Evolutionary conservation across 176 grass and related monocot genomes (phyloP), one percentile per base, ranked within the genome.

Genomic region (sorghum (Sorghum bicolor)): DNA sequence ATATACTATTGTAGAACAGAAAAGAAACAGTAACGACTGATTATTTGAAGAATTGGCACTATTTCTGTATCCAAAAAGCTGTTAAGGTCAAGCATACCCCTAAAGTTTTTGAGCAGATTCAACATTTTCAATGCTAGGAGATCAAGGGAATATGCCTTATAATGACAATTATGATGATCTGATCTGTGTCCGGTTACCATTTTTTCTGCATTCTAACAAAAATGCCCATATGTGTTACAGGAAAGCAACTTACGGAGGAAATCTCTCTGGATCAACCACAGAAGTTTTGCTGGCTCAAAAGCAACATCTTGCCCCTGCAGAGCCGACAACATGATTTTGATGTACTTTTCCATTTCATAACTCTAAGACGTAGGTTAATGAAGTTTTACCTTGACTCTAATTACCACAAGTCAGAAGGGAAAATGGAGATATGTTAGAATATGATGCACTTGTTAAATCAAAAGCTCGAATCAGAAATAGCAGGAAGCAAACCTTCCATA

Each of bases 251-350:
- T 91, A 95, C 96, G 78, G 10, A 98, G 91, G 44, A 98, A 98
- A 72, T 98, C 96, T 60, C 91, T 90, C 77, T 98, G 96, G 69
- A 98, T 98, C 81, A 98, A 86, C 96, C 96, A 95, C 12, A 98
- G 74, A 83, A 98, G 93, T 64, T 98, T 98, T 85, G 96, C 93
- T 76, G 93, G 93, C 70, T 98, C 93, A 94, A 98, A 95, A 85
- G 91, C 91, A 85, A 94, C 78, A 94, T 95, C 91, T 87, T 95
- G 91, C 19, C 96, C 96, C 93, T 98, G 79, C 74, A 95, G 61
- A 74, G 50, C 38, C 45, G 73, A 14, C 44, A 38, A 30, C 11
- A 38, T 12, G 28, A 67, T 8, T 30, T 32, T 76, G 4, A 78
- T 58, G 34, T 67, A 48, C 14, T 76, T 45, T 32, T 73, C 8